phyloP scores from a whole-genome alignment of 2,329 filamentous ascomycete genomes.

The Albophoma yamanashiensis region DNA sequence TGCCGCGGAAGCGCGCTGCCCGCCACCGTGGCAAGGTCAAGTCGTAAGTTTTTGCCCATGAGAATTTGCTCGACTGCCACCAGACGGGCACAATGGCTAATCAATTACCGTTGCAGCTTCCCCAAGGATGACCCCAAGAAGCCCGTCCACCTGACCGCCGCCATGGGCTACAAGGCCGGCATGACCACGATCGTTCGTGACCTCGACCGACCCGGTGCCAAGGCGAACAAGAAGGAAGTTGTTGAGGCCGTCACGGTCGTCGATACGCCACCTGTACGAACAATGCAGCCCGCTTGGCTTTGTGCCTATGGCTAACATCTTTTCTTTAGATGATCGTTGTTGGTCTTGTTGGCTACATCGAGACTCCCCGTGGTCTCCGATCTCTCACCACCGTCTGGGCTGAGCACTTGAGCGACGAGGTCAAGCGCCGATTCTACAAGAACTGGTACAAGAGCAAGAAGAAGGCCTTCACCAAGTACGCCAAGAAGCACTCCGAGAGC shows the following conservation, averaged over 20 bases:
- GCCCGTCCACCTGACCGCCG: conserved; percentile 94
- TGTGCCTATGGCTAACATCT: conserved; percentile 64
- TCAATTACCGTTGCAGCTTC: conserved; percentile 53
- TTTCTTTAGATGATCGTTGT: conserved; percentile 90
- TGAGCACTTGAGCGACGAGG: conserved; percentile 95
- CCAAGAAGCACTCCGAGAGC: conserved; percentile 98
- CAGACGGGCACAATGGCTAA: conserved; percentile 12
- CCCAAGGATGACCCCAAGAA: conserved; percentile 99
- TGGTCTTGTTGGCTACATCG: conserved; percentile 99
- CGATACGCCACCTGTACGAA: conserved; percentile 91
- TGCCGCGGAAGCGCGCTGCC: conserved; percentile 85
- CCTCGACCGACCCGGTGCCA: conserved; percentile 96
- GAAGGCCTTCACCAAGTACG: conserved; percentile 99
- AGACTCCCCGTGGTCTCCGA: conserved; percentile 97
- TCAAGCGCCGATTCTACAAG: conserved; percentile 99
- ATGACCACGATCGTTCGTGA: conserved; percentile 99
- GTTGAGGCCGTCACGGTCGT: conserved; percentile 81
- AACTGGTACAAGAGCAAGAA: conserved; percentile 99
- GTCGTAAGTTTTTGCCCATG: conserved; percentile 58
- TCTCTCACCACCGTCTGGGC: conserved; percentile 99
- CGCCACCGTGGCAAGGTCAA: conserved; percentile 97
- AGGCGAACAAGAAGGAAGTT: conserved; percentile 99
- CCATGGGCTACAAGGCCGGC: conserved; percentile 99
- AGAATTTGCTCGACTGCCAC: neutral
- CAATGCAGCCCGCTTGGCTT: conserved; percentile 72